Evolutionary conservation across 306 rosid species (phyloP), one percentile per base, ranked within the genome.

Genomic region (Benincasa hispida): DNA sequence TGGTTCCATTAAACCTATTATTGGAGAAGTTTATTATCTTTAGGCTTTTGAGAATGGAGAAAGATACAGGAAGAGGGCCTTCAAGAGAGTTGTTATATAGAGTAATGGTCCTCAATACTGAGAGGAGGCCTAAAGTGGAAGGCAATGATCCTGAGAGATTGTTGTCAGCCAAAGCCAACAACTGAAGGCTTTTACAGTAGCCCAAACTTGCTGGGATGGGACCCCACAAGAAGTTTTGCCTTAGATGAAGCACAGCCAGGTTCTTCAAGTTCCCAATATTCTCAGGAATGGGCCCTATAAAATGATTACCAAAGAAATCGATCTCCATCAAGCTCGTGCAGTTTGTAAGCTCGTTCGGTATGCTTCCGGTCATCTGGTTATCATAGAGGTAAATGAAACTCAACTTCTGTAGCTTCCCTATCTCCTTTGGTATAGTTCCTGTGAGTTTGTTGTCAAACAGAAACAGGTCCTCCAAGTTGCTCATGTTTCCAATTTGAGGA

Each of bases 31-130:
- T 91, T 80, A 94, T 90, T 84, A 89, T 94, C 79, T 79, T 88
- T 57, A 94, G 83, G 77, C 84, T 92, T 76, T 90, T 92, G 78
- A 94, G 97, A 77, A 82, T 75, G 39, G 74, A 84, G 54, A 94
- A 87, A 74, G 96, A 89, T 30, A 74, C 19, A 18, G 97, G 96
- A 77, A 94, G 91, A 83, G 93, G 88, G 68, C 97, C 99, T 89
- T 90, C 86, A 78, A 94, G 88, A 35, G 99, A 92, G 87, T 94
- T 94, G 77, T 94, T 94, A 85, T 94, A 94, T 70, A 94, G 97
- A 61, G 99, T 90, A 76, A 94, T 62, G 70, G 86, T 85, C 70
- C 78, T 82, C 34, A 94, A 88, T 79, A 87, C 86, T 59, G 99
- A 89, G 62, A 92, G 96, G 78, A 87, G 85, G 76, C 90, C 78